phyloP scores from a whole-genome alignment of 768 basidiomycete species.

The Crepidotus variabilis region DNA sequence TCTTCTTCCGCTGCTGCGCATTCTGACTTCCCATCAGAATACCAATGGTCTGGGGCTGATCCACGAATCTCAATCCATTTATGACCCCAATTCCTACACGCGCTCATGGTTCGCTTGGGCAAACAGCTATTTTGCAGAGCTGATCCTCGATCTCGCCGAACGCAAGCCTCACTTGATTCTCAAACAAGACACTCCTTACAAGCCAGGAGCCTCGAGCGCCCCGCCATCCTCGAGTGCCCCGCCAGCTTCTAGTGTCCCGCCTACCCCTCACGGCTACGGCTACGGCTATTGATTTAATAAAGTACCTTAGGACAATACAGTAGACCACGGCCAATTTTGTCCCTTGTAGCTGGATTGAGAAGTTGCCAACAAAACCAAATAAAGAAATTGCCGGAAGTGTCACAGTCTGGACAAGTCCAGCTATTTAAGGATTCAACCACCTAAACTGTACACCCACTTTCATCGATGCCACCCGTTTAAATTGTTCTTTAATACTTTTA shows the following conservation, averaged over 20 bases:
- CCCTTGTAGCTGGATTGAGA: not conserved
- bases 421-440: conserved; percentile 18
- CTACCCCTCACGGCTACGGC: too few relatives aligned
- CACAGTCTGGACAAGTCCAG: conserved; percentile 18
- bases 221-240: too few relatives aligned
- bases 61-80: conserved; percentile 71
- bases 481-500: conserved; percentile 11
- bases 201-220: too few relatives aligned
- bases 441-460: conserved; percentile 14
- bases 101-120: conserved; percentile 83
- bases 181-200: conserved; percentile 50
- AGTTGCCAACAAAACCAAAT: conserved; percentile 13
- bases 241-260: too few relatives aligned
- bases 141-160: conserved; percentile 72
- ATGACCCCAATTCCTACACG: conserved; percentile 53
- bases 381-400: conserved; percentile 17
- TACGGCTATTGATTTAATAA: not conserved
- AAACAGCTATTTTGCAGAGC: conserved; percentile 81
- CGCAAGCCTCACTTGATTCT: conserved; percentile 71
- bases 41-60: conserved; percentile 74
- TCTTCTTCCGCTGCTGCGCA: not conserved
- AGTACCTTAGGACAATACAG: conserved; percentile 1
- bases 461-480: conserved; percentile 17
- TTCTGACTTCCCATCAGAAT: conserved; percentile 39
- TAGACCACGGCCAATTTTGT: not conserved